A percentile compares a stretch with the other conserved stretches of the same genome.
Evolutionary conservation across 768 basidiomycete species (phyloP).

Genomic region (Mycena belliarum): DNA sequence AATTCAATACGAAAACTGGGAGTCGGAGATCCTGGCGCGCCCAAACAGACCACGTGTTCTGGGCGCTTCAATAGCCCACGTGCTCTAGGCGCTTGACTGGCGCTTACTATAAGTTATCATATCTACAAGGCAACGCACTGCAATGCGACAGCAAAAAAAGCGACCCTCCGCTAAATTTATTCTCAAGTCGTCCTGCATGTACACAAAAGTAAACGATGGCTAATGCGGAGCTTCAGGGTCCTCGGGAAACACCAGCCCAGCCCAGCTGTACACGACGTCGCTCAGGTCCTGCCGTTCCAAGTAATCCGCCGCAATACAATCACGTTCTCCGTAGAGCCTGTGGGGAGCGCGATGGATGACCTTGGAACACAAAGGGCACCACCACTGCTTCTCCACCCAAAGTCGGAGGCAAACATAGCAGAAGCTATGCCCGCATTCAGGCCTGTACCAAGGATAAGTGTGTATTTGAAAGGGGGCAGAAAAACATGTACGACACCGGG

Average conservation of each 20-base stretch:
- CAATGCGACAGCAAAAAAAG: no score
- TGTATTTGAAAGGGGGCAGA: no score
- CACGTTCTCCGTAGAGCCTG: neutral
- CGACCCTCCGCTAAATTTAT: neutral
- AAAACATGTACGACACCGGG: neutral
- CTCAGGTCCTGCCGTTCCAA: neutral
- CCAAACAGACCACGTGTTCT: no score
- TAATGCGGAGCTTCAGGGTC: neutral
- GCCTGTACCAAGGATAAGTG: neutral
- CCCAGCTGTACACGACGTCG: neutral
- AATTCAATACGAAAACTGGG: no score
- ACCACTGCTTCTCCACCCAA: neutral
- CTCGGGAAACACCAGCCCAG: neutral
- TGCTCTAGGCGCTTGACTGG: no score
- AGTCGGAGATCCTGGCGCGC: no score
- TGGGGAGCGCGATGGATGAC: neutral
- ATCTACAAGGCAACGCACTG: no score
- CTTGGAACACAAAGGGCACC: neutral
- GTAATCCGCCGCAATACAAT: neutral
- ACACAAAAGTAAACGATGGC: neutral
- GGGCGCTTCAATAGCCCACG: no score
- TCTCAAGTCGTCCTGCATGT: neutral
- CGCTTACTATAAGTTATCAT: no score
- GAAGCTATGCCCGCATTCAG: slow-evolving; percentile 3
- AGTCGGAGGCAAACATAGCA: slow-evolving; percentile 3